These are phyloP conservation scores for Hirsutella thompsonii DNA, from an alignment of 2,329 filamentous ascomycete genomes.

Conservation along the genomic window DNA sequence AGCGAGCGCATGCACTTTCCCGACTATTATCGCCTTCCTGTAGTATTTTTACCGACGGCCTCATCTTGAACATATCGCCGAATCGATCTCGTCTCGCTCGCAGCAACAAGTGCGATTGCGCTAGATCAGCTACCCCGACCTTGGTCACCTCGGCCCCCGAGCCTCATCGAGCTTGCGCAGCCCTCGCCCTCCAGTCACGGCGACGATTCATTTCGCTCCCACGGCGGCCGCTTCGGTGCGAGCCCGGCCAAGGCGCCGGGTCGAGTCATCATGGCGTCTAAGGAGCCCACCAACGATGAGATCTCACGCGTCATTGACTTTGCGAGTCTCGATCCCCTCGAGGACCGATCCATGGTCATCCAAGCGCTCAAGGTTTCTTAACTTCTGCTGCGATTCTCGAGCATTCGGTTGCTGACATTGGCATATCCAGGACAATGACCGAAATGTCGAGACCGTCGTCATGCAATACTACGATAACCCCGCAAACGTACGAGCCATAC, in stretches of 20 bases:
- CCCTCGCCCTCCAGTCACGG: not conserved
- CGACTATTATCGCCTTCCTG: no score
- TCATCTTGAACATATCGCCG: no score
- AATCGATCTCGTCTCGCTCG: no score
- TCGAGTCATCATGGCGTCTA: conserved; percentile 15
- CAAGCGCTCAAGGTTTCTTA: conserved; percentile 26
- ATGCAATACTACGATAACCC: conserved; percentile 39
- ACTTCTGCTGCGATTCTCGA: not conserved
- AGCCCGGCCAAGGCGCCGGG: not conserved
- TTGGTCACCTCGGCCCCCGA: not conserved
- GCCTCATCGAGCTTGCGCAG: not conserved
- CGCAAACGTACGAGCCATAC: conserved; percentile 14
- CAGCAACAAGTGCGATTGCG: no score
- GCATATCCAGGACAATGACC: conserved; percentile 23
- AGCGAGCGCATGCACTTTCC: no score
- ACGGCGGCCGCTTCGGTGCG: conserved; percentile 1
- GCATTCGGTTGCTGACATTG: conserved; percentile 1
- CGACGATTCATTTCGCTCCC: not conserved
- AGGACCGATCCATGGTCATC: conserved; percentile 26
- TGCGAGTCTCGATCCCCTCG: conserved; percentile 18
- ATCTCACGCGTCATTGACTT: conserved; percentile 29
- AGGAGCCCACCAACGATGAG: conserved; percentile 22
- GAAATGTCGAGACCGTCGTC: conserved; percentile 34
- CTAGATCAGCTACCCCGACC: no score
- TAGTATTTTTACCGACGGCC: no score